These are phyloP conservation scores for Fusarium sulawesiense DNA, from an alignment of 2,329 filamentous ascomycete genomes.

Conservation along the genomic window DNA sequence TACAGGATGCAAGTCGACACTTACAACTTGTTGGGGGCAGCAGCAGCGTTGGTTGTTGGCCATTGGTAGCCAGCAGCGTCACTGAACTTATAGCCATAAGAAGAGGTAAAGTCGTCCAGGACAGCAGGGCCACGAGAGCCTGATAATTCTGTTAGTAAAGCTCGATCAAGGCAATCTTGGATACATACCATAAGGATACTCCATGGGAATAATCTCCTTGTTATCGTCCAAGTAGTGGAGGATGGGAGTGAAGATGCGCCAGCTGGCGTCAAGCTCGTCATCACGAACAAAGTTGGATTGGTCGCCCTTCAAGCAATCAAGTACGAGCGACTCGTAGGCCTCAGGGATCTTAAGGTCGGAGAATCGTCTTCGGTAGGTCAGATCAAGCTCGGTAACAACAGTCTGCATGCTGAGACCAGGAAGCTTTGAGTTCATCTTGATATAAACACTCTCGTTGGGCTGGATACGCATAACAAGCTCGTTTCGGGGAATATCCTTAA, in stretches of 20 bases:
- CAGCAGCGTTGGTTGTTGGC: slow-evolving; percentile 79
- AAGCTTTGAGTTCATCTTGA: slow-evolving; percentile 99
- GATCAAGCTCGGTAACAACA: slow-evolving; percentile 95
- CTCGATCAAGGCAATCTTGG: not conserved
- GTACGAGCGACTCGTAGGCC: slow-evolving; percentile 96
- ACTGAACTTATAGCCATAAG: slow-evolving; percentile 98
- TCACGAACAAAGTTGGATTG: slow-evolving; percentile 99
- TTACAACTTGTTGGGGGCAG: slow-evolving; percentile 81
- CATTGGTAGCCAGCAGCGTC: slow-evolving; percentile 96
- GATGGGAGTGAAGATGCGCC: slow-evolving; percentile 98
- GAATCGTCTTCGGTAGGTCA: slow-evolving; percentile 98
- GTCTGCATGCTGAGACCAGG: slow-evolving; percentile 99
- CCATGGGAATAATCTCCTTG: slow-evolving; percentile 99
- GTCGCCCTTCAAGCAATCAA: slow-evolving; percentile 97
- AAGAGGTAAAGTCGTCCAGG: slow-evolving; percentile 96
- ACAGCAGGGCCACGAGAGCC: slow-evolving; percentile 96
- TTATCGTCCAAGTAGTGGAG: slow-evolving; percentile 99
- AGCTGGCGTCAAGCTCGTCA: slow-evolving; percentile 95
- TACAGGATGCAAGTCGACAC: slow-evolving; percentile 48
- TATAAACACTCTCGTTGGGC: slow-evolving; percentile 99
- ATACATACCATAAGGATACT: slow-evolving; percentile 91
- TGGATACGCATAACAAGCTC: slow-evolving; percentile 99
- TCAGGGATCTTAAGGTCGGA: slow-evolving; percentile 99
- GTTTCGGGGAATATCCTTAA: slow-evolving; percentile 99
- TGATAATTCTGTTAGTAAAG: slow-evolving; percentile 53